Evolutionary conservation across 2,329 filamentous ascomycete genomes (phyloP).

Genomic region (Orbilia quercus): DNA sequence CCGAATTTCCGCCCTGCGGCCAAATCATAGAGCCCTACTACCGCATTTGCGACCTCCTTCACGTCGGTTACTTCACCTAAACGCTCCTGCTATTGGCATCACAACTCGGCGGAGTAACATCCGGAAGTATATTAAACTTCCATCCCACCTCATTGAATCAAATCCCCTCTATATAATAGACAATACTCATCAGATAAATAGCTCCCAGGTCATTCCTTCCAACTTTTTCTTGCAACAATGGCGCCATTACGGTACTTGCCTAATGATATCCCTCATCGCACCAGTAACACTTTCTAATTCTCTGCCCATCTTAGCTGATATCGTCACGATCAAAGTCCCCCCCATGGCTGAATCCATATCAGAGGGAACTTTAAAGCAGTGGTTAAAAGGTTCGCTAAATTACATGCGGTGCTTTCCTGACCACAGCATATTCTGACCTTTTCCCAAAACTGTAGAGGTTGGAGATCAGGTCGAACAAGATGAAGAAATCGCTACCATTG

Average conservation of each 20-base stretch:
- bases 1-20: conserved; percentile 29
- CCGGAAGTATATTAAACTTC: conserved; percentile 27
- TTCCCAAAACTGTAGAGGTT: conserved; percentile 68
- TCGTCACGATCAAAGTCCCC: conserved; percentile 84
- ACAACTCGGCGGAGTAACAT: conserved; percentile 17
- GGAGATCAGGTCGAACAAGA: conserved; percentile 95
- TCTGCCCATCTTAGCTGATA: conserved; percentile 70
- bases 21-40: conserved; percentile 14
- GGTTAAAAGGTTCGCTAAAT: conserved; percentile 75
- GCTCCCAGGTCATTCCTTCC: conserved; percentile 16
- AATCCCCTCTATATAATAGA: background rate
- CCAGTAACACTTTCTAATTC: conserved; percentile 15
- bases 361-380: conserved; percentile 95
- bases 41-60: conserved; percentile 28
- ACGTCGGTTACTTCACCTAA: conserved; percentile 26
- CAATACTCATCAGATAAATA: conserved; percentile 15
- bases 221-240: conserved; percentile 36
- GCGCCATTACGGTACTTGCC: conserved; percentile 46
- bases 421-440: conserved; percentile 12
- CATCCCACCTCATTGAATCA: background rate
- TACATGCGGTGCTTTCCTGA: background rate
- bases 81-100: conserved; percentile 13
- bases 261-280: background rate
- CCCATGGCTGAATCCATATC: conserved; percentile 99
- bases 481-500: conserved; percentile 97